phyloP scores from a whole-genome alignment of 306 rosid genomes.

The Medicago arabica region DNA sequence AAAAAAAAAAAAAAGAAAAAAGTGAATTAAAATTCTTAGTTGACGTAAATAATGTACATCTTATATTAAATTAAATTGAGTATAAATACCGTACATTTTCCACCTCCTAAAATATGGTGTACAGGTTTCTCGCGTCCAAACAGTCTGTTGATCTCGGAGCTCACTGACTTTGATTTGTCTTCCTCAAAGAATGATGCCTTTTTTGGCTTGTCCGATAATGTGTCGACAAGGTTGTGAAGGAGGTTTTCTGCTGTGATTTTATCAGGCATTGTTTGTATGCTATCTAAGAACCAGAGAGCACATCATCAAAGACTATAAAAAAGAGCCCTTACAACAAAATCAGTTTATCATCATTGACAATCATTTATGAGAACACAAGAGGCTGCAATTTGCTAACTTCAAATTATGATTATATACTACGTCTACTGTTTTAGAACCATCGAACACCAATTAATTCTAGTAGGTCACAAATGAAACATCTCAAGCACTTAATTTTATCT shows the following conservation, averaged over 20 bases:
- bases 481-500: background rate
- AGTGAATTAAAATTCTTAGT: constrained; percentile 7
- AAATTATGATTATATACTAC: background rate
- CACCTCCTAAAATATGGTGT: constrained; percentile 84
- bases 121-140: constrained; percentile 85
- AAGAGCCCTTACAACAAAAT: background rate
- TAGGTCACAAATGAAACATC: no score
- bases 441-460: background rate
- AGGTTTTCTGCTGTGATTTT: constrained; percentile 61
- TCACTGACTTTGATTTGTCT: constrained; percentile 52
- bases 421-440: background rate
- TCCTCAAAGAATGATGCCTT: constrained; percentile 61
- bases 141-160: constrained; percentile 60
- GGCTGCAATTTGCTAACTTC: background rate
- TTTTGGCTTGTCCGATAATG: constrained; percentile 66
- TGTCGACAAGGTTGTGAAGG: constrained; percentile 59
- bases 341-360: background rate
- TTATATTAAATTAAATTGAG: constrained; percentile 18
- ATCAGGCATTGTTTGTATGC: constrained; percentile 70
- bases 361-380: background rate
- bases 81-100: constrained; percentile 68
- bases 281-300: constrained; percentile 22
- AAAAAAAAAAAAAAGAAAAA: background rate
- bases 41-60: constrained; percentile 28
- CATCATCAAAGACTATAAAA: constrained; percentile 11